phyloP scores from a whole-genome alignment of 108 stramenopile genomes.

The Chaetoceros tenuissimus region DNA sequence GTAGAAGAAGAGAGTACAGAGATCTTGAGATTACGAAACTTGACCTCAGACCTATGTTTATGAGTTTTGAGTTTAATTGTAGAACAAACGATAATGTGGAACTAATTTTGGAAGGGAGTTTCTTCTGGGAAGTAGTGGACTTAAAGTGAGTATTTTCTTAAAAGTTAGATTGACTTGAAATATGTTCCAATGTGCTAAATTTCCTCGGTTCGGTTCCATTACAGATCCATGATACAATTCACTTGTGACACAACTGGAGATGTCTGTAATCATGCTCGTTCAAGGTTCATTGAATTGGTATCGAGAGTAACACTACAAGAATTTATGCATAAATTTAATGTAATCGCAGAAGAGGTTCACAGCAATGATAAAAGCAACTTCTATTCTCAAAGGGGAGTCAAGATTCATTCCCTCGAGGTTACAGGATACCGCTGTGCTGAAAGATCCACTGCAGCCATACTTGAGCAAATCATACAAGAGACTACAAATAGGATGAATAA shows the following conservation, averaged over 20 bases:
- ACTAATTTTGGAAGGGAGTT: constrained; percentile 12
- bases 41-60: constrained; percentile 11
- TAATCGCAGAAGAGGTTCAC: constrained; percentile 7
- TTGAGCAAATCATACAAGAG: constrained; percentile 14
- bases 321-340: constrained; percentile 13
- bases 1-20: constrained; percentile 5
- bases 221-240: constrained; percentile 11
- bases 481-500: constrained; percentile 17
- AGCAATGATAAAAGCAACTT: constrained; percentile 7
- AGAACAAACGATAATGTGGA: constrained; percentile 18
- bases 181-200: too few relatives aligned
- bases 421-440: constrained; percentile 16
- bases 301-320: constrained; percentile 14
- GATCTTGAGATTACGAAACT: constrained; percentile 8
- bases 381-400: constrained; percentile 11
- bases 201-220: too few relatives aligned
- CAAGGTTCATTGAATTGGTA: constrained; percentile 11
- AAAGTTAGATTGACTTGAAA: too few relatives aligned
- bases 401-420: constrained; percentile 14
- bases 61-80: constrained; percentile 17
- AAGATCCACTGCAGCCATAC: constrained; percentile 7
- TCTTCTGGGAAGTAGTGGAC: constrained; percentile 14
- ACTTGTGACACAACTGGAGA: constrained; percentile 12
- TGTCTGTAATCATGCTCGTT: constrained; percentile 14
- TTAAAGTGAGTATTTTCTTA: too few relatives aligned